phyloP scores from a whole-genome alignment of 768 basidiomycete species.

The Polyporus arcularius region DNA sequence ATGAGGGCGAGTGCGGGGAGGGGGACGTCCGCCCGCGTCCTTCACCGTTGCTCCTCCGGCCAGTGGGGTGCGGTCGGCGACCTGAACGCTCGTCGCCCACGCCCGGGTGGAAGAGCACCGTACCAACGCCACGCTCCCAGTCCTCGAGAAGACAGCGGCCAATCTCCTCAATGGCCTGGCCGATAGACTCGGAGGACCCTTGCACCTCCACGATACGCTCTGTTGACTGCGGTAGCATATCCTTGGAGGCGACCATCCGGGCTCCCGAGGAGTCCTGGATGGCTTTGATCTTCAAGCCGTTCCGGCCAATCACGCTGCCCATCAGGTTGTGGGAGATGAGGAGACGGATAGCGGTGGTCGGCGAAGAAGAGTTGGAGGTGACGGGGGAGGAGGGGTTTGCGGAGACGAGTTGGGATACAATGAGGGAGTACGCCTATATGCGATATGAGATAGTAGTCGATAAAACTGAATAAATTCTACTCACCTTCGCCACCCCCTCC shows the following conservation, averaged over 20 bases:
- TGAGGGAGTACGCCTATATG: conserved; percentile 87
- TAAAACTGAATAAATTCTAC: conserved; percentile 19
- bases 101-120: conserved; percentile 94
- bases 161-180: conserved; percentile 93
- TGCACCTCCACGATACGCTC: conserved; percentile 99
- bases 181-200: conserved; percentile 89
- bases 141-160: conserved; percentile 94
- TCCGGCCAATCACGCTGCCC: conserved; percentile 98
- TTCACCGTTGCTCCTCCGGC: conserved; percentile 30
- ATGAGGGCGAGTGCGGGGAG: conserved; percentile 52
- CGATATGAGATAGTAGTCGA: conserved; percentile 6
- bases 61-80: conserved; percentile 67
- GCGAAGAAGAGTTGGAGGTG: conserved; percentile 61
- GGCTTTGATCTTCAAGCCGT: conserved; percentile 96
- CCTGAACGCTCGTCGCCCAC: conserved; percentile 75
- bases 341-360: conserved; percentile 85
- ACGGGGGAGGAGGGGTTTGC: conserved; percentile 76
- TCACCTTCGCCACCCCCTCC: conserved; percentile 89
- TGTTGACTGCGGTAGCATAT: conserved; percentile 98
- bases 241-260: conserved; percentile 98
- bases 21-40: conserved; percentile 49
- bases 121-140: conserved; percentile 93
- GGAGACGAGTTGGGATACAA: conserved; percentile 87
- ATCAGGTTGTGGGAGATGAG: conserved; percentile 99
- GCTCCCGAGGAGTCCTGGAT: conserved; percentile 96